Percentiles rank a stretch among this genome's conserved stretches.
These are phyloP conservation scores for Neonectria coccinea DNA, from an alignment of 2,329 filamentous ascomycete species.

Conservation along the genomic window DNA sequence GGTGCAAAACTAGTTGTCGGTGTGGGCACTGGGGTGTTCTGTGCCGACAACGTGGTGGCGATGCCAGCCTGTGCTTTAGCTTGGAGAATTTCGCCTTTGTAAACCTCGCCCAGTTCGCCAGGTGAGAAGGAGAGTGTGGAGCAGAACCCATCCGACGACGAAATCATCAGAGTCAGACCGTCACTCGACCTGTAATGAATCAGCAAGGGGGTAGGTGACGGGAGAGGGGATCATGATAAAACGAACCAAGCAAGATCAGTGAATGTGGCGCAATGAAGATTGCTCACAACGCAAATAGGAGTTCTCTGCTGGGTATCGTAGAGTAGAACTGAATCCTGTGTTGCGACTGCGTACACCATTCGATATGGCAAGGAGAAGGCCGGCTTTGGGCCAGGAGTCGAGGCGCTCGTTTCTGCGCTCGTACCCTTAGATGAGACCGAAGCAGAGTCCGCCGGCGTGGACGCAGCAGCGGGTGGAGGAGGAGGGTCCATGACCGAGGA, in stretches of 20 bases:
- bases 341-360: constrained; percentile 96
- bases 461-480: constrained; percentile 67
- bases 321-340: constrained; percentile 91
- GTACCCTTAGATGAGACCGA: constrained; percentile 65
- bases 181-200: constrained; percentile 60
- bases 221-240: constrained; percentile 23
- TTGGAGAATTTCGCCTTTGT: constrained; percentile 74
- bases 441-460: constrained; percentile 56
- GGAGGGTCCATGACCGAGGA: constrained; percentile 85
- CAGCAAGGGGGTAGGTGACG: constrained; percentile 43
- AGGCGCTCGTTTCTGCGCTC: constrained; percentile 56
- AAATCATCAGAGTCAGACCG: constrained; percentile 78
- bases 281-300: constrained; percentile 93
- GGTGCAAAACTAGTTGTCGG: constrained; percentile 73
- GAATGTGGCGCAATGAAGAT: constrained; percentile 96
- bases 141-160: constrained; percentile 98
- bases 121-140: constrained; percentile 87
- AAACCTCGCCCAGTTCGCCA: constrained; percentile 86
- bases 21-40: constrained; percentile 78
- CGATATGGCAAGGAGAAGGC: constrained; percentile 91
- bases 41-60: constrained; percentile 63
- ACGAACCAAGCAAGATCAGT: constrained; percentile 93
- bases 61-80: constrained; percentile 58
- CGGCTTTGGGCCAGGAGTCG: constrained; percentile 71
- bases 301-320: constrained; percentile 98